These are phyloP conservation scores for Annona cherimola DNA, from an alignment of 164 flowering plant species.

Conservation along the genomic window DNA sequence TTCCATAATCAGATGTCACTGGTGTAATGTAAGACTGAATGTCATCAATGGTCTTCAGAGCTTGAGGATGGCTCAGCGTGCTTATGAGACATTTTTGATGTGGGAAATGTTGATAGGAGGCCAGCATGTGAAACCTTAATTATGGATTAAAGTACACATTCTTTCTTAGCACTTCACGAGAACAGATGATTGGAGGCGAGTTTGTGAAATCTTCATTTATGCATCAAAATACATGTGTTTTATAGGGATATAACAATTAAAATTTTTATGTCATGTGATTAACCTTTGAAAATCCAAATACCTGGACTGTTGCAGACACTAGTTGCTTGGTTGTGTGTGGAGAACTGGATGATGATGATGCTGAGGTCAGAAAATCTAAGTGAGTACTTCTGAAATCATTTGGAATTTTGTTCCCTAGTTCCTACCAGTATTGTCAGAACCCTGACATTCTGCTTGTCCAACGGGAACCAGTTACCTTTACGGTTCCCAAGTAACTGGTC, in stretches of 20 bases:
- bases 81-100: not conserved
- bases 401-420: not conserved
- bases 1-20: not conserved
- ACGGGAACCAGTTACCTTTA: too few relatives aligned
- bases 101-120: not conserved
- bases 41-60: not conserved
- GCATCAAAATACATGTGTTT: too few relatives aligned
- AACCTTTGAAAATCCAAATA: not conserved
- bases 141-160: too few relatives aligned
- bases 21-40: too few relatives aligned
- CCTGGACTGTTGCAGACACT: constrained; percentile 42
- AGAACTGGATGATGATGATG: constrained; percentile 31
- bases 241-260: too few relatives aligned
- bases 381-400: constrained; percentile 14
- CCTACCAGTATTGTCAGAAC: not conserved
- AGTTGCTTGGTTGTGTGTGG: constrained; percentile 71
- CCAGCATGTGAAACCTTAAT: not conserved
- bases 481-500: too few relatives aligned
- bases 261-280: not conserved
- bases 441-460: too few relatives aligned
- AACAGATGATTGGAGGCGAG: not conserved
- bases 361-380: constrained; percentile 84
- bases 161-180: too few relatives aligned
- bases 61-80: not conserved
- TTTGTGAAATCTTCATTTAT: not conserved